These are phyloP conservation scores for Handroanthus guayacan DNA, from an alignment of 257 asterid species.

Conservation along the genomic window DNA sequence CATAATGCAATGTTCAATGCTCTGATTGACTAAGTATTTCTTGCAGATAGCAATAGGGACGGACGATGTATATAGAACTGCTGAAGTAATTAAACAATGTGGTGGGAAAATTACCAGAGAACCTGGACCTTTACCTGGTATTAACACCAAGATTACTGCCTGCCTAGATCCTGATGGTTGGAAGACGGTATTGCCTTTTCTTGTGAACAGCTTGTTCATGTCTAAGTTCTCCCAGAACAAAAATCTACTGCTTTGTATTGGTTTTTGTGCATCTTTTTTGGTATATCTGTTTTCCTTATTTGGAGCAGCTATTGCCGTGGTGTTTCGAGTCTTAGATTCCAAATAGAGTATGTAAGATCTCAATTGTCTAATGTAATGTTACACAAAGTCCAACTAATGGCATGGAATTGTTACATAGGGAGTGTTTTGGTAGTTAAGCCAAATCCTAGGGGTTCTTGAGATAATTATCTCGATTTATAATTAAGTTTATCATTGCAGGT, in stretches of 20 bases:
- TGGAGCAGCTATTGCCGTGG: not conserved
- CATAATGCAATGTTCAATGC: conserved; percentile 22
- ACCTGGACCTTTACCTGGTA: conserved; percentile 96
- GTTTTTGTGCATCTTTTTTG: not conserved
- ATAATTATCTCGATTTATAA: no score
- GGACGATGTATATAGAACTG: conserved; percentile 90
- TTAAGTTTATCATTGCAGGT: conserved; percentile 58
- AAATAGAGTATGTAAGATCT: not conserved
- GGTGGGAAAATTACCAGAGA: conserved; percentile 88
- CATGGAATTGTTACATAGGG: no score
- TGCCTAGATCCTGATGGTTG: conserved; percentile 99
- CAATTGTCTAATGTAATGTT: no score
- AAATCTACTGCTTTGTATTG: conserved; percentile 5
- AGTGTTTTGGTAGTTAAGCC: no score
- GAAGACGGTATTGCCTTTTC: conserved; percentile 73
- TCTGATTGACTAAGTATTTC: conserved; percentile 19
- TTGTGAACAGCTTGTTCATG: not conserved
- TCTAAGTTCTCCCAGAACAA: conserved; percentile 12
- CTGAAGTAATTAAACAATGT: conserved; percentile 76
- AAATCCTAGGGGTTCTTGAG: no score
- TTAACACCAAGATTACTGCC: conserved; percentile 88
- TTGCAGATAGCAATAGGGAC: conserved; percentile 94
- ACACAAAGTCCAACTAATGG: no score
- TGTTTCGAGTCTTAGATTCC: not conserved
- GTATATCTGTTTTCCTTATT: not conserved